phyloP scores from a whole-genome alignment of 352 stramenopile species.

The Phytophthora meadii region DNA sequence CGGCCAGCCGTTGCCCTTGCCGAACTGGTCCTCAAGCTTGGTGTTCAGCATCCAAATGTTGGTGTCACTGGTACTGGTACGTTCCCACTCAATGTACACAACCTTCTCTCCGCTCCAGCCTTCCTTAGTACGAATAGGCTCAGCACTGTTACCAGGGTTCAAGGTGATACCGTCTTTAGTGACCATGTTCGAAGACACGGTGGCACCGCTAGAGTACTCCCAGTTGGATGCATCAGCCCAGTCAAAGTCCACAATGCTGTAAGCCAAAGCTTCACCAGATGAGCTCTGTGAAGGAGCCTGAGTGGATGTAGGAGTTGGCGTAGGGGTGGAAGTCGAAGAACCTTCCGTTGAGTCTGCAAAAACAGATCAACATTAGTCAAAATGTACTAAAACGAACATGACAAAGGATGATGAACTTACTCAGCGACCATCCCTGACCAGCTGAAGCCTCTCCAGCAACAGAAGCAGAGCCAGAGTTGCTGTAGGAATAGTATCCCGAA shows the following conservation, averaged over 20 bases:
- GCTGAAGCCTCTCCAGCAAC: conserved; percentile 33
- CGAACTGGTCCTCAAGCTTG: conserved; percentile 72
- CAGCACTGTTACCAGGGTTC: conserved; percentile 51
- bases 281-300: conserved; percentile 27
- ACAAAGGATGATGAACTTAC: conserved; percentile 2
- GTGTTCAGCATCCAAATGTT: conserved; percentile 91
- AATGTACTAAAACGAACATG: conserved; percentile 2
- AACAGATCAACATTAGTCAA: conserved; percentile 2
- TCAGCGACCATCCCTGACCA: conserved; percentile 29
- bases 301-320: conserved; percentile 24
- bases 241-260: conserved; percentile 67
- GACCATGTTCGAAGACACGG: conserved; percentile 52
- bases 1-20: conserved; percentile 62
- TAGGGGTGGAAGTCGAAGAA: conserved; percentile 16
- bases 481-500: conserved; percentile 23
- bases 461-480: conserved; percentile 27
- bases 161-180: conserved; percentile 61
- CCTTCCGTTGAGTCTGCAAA: conserved; percentile 28
- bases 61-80: conserved; percentile 65
- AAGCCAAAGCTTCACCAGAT: conserved; percentile 45
- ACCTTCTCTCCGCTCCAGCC: conserved; percentile 80
- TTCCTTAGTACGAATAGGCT: conserved; percentile 67
- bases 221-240: conserved; percentile 70
- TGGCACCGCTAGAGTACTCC: conserved; percentile 57
- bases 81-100: conserved; percentile 76